Evolutionary conservation across 2,329 filamentous ascomycete genomes (phyloP).

Genomic region (Paraphaeosphaeria sporulosa): DNA sequence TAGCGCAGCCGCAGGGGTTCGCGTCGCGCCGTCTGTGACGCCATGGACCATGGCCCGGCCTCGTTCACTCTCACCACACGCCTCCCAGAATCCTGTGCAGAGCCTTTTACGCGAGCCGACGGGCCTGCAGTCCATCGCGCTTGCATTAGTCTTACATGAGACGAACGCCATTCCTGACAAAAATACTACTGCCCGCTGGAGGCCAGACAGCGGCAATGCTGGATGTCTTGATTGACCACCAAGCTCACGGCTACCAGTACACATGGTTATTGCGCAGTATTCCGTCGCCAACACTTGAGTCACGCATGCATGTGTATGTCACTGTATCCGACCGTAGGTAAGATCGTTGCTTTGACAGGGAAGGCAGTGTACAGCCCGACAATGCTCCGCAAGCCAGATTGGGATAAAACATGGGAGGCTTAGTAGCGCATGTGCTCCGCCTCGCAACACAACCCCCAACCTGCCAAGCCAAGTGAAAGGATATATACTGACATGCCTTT

Average conservation of each 20-base stretch:
- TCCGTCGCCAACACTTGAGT: too few relatives aligned
- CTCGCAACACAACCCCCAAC: background rate
- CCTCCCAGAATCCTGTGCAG: too few relatives aligned
- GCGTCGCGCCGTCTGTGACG: background rate
- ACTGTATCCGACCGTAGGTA: background rate
- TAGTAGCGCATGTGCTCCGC: background rate
- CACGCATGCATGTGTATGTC: background rate
- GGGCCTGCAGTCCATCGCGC: too few relatives aligned
- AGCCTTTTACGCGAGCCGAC: too few relatives aligned
- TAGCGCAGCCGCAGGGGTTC: conserved; percentile 1
- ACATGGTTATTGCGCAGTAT: too few relatives aligned
- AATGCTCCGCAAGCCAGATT: background rate
- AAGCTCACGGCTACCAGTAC: too few relatives aligned
- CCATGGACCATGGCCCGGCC: background rate
- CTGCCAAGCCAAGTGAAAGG: background rate
- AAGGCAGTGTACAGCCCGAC: background rate
- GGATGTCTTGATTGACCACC: too few relatives aligned
- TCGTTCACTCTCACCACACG: too few relatives aligned
- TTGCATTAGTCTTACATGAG: too few relatives aligned
- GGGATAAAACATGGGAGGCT: background rate
- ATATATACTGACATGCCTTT: background rate
- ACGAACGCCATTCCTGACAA: too few relatives aligned
- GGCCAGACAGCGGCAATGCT: too few relatives aligned
- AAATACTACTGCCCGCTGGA: too few relatives aligned
- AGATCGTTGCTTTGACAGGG: background rate